A percentile compares a stretch with the other conserved stretches of the same genome.
These are phyloP conservation scores for Vitis amurensis DNA, from an alignment of 164 flowering plant genomes.

Conservation along the genomic window DNA sequence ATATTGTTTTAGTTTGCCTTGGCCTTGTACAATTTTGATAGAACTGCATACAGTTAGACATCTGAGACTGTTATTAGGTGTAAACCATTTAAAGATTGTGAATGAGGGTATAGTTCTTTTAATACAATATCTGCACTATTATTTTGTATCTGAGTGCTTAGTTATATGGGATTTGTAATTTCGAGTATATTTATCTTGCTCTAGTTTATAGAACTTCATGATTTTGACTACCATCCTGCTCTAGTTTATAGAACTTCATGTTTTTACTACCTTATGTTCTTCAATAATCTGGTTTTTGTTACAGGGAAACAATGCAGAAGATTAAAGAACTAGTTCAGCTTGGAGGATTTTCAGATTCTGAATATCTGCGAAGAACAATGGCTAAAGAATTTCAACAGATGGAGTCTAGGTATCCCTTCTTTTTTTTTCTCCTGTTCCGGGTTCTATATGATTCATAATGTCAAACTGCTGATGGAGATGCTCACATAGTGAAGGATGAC, in stretches of 20 bases:
- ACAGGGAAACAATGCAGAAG: conserved; percentile 72
- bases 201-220: no score
- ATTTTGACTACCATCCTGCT: no score
- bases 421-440: background rate
- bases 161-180: no score
- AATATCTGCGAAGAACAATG: conserved; percentile 65
- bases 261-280: no score
- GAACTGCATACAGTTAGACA: background rate
- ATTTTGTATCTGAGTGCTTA: no score
- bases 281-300: no score
- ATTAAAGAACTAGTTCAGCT: conserved; percentile 65
- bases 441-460: background rate
- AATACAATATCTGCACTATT: background rate
- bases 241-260: no score
- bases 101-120: background rate
- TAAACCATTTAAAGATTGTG: background rate
- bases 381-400: conserved; percentile 78
- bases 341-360: conserved; percentile 85
- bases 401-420: conserved; percentile 59
- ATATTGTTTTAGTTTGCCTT: no score
- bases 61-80: background rate
- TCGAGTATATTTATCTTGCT: no score
- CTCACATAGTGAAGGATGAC: background rate
- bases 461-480: background rate
- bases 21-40: no score